Evolutionary conservation across 2,329 filamentous ascomycete genomes (phyloP), one percentile per base, ranked within the genome.

Genomic region (Pseudogymnoascus sp.): DNA sequence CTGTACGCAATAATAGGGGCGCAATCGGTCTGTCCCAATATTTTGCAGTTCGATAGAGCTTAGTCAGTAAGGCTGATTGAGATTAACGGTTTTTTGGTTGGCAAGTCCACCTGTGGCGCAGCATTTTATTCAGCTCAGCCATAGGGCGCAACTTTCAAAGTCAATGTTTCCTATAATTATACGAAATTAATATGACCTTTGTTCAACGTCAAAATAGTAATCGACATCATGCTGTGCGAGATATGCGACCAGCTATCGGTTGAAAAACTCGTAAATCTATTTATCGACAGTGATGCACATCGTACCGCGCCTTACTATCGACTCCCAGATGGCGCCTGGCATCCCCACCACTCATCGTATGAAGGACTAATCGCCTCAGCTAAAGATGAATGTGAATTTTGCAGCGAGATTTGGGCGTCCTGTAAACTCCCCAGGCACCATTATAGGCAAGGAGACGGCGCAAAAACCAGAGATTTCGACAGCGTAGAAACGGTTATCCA

Each of bases 241-340:
- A 32, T 54, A 54, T 54, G 43, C n/a, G 43, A 32, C 43, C 25
- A 54, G 9, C 25, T 54, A 54, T 54, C 43, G n/a, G 43, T 54
- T 32, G 25, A 32, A 54, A 32, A 30, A 54, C 43, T 54, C 5
- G 25, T 54, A n/a, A 6, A 18, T n/a, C 8, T 54, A 54, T 54
- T 54, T 32, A 32, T 54, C n/a, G 25, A 18, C 25, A 32, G 43
- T 12, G 43, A 54, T 54, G 43, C 43, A 30, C n/a, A 54, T 18
- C 43, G n/a, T 18, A 54, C n/a, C 3, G n/a, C n/a, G n/a, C 25
- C 43, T 30, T 54, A 32, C 43, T 54, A 54, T 54, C 25, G 43
- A 54, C 25, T 54, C 18, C 43, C 43, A 54, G 43, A 54, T 32
- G 43, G 43, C 25, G 43, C 43, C 25, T 54, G 43, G 43, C n/a